These are phyloP conservation scores for Cystobasidium pallidum DNA, from an alignment of 1,284 basidiomycete genomes.

Conservation along the genomic window DNA sequence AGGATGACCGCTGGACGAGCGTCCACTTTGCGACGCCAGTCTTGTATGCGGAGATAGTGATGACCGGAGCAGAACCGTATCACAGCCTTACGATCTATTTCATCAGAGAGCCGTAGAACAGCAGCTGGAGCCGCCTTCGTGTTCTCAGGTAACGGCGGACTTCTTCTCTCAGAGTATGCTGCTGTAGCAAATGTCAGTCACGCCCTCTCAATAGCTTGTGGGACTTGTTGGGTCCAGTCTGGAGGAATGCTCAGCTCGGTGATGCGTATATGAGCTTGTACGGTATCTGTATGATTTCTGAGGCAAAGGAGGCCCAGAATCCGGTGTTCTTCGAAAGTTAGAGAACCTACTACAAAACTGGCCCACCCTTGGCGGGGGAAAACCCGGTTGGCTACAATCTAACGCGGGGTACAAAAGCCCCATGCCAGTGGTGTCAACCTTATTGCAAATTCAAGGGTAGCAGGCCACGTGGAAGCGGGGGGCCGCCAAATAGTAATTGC, in stretches of 20 bases:
- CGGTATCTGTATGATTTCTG: neutral
- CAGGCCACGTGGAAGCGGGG: too few species aligned
- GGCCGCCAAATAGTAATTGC: too few species aligned
- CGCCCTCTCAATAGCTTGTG: neutral
- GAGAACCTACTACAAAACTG: too few species aligned
- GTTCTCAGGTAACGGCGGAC: neutral
- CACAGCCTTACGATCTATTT: neutral
- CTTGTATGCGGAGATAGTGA: neutral
- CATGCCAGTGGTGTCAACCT: too few species aligned
- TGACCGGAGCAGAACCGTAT: neutral
- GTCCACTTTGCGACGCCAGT: neutral
- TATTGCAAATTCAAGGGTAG: too few species aligned
- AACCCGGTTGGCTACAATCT: too few species aligned
- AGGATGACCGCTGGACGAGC: neutral
- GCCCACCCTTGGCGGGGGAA: too few species aligned
- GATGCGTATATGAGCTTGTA: neutral
- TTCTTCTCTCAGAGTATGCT: neutral
- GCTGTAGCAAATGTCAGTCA: slow-evolving; percentile 7
- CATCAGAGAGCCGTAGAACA: neutral
- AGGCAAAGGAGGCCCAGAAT: neutral
- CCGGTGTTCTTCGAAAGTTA: neutral
- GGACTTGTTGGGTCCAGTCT: neutral
- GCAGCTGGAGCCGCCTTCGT: neutral
- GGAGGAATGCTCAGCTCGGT: neutral
- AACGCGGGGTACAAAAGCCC: too few species aligned